Percentiles rank a stretch among this genome's conserved stretches.
Conservation (phyloP, 2,329 filamentous ascomycete species). For the Lizonia empirigonia region DNA sequence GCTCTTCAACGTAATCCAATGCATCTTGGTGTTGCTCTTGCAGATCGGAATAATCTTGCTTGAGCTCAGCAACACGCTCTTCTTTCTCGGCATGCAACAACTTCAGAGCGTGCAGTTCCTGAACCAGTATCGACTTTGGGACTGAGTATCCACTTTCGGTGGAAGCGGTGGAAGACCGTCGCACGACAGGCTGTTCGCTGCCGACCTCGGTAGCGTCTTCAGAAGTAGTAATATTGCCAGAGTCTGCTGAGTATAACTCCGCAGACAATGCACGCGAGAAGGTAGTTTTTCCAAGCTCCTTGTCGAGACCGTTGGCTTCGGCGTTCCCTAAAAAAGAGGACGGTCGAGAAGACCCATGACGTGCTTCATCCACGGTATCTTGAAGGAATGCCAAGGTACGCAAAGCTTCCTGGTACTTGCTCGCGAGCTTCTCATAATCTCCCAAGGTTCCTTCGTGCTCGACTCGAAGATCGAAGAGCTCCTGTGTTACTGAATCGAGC, state of each 20-base stretch:
- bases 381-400: constrained; percentile 82
- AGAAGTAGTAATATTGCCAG: constrained; percentile 49
- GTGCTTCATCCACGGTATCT: constrained; percentile 79
- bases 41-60: constrained; percentile 80
- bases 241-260: constrained; percentile 87
- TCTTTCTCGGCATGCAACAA: constrained; percentile 77
- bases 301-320: constrained; percentile 69
- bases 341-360: constrained; percentile 67
- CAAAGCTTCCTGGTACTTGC: constrained; percentile 90
- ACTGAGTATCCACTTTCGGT: constrained; percentile 21
- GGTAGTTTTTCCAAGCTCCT: constrained; percentile 70
- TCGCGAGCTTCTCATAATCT: constrained; percentile 80
- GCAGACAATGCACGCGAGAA: constrained; percentile 92
- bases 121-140: constrained; percentile 32
- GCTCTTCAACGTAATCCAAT: constrained; percentile 84
- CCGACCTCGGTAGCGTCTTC: constrained; percentile 58
- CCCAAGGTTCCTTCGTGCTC: constrained; percentile 85
- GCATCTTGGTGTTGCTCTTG: constrained; percentile 81
- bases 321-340: constrained; percentile 84
- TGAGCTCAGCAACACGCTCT: constrained; percentile 71
- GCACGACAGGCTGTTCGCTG: constrained; percentile 64
- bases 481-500: constrained; percentile 86
- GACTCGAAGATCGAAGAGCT: constrained; percentile 85
- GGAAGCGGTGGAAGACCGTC: constrained; percentile 30
- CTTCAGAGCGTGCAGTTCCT: constrained; percentile 75